Conservation (phyloP, 2,329 filamentous ascomycete genomes). For the Ustulina deusta region DNA sequence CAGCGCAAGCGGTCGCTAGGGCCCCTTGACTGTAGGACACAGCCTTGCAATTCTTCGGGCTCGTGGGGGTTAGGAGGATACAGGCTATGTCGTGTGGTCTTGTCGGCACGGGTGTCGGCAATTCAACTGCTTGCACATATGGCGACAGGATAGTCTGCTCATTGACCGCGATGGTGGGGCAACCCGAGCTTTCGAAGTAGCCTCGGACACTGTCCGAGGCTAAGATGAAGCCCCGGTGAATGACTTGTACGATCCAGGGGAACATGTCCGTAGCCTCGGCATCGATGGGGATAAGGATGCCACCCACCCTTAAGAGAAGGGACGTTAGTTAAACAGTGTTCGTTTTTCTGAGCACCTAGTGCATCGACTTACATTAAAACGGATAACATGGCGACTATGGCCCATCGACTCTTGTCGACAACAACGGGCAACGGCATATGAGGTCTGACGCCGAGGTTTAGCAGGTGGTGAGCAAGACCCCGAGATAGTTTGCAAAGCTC, state of each 20-base stretch:
- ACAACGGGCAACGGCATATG: conserved; percentile 70
- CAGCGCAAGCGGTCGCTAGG: conserved; percentile 65
- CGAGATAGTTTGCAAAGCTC: conserved; percentile 48
- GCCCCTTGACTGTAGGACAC: conserved; percentile 72
- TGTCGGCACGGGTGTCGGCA: conserved; percentile 50
- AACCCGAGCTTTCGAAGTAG: conserved; percentile 56
- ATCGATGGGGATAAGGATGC: conserved; percentile 64
- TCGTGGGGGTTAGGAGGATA: conserved; percentile 70
- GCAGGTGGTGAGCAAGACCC: conserved; percentile 48
- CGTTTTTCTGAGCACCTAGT: conserved; percentile 49
- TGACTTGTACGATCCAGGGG: conserved; percentile 57
- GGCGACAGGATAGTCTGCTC: conserved; percentile 56
- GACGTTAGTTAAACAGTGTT: conserved; percentile 15
- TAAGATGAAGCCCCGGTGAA: conserved; percentile 59
- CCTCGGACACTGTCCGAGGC: conserved; percentile 58
- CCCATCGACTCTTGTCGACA: conserved; percentile 75
- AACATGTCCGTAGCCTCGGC: conserved; percentile 57
- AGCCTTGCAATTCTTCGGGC: conserved; percentile 68
- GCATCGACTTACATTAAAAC: conserved; percentile 70
- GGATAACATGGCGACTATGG: conserved; percentile 77
- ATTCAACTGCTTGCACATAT: conserved; percentile 46
- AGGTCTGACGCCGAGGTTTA: conserved; percentile 46
- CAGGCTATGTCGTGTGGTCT: conserved; percentile 66
- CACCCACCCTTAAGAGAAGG: conserved; percentile 55
- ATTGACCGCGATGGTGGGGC: conserved; percentile 58